phyloP scores from a whole-genome alignment of 1,284 basidiomycete genomes.

The Cryptococcus sp. region DNA sequence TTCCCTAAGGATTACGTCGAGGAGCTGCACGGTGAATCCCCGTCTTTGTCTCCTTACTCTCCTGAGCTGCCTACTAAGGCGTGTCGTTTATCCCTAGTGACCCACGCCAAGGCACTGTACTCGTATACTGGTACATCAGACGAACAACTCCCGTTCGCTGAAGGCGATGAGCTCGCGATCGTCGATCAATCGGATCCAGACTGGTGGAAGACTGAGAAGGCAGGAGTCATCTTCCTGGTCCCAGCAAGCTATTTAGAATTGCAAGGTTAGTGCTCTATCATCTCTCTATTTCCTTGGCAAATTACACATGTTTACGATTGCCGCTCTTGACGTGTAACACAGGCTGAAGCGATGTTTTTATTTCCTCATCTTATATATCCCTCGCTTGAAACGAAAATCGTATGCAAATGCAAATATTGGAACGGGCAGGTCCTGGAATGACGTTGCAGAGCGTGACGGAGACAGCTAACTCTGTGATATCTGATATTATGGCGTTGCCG shows the following conservation, averaged over 20 bases:
- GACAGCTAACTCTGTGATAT: no score
- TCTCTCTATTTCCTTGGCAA: conserved; percentile 56
- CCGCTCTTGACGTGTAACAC: conserved; percentile 23
- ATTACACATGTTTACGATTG: conserved; percentile 30
- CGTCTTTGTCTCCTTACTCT: background rate
- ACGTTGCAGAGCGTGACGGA: no score
- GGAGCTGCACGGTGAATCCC: conserved; percentile 65
- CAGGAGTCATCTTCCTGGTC: conserved; percentile 79
- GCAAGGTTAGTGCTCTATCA: conserved; percentile 72
- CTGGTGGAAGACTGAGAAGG: conserved; percentile 92
- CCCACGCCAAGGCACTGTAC: conserved; percentile 75
- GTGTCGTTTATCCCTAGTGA: conserved; percentile 44
- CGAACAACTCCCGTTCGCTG: conserved; percentile 79
- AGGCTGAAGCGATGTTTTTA: conserved; percentile 45
- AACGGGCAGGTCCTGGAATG: no score
- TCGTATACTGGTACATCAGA: conserved; percentile 67
- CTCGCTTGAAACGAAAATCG: conserved; percentile 9
- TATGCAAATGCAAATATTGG: conserved; percentile 1
- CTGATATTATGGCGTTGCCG: no score
- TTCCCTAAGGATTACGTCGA: conserved; percentile 90
- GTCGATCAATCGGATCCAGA: conserved; percentile 77
- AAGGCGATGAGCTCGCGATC: conserved; percentile 73
- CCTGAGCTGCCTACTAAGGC: background rate
- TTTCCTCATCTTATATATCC: conserved; percentile 55
- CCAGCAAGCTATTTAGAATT: conserved; percentile 85